Evolutionary conservation across 768 basidiomycete species (phyloP), one percentile per base, ranked within the genome.

Genomic region (Kwoniella sp.): DNA sequence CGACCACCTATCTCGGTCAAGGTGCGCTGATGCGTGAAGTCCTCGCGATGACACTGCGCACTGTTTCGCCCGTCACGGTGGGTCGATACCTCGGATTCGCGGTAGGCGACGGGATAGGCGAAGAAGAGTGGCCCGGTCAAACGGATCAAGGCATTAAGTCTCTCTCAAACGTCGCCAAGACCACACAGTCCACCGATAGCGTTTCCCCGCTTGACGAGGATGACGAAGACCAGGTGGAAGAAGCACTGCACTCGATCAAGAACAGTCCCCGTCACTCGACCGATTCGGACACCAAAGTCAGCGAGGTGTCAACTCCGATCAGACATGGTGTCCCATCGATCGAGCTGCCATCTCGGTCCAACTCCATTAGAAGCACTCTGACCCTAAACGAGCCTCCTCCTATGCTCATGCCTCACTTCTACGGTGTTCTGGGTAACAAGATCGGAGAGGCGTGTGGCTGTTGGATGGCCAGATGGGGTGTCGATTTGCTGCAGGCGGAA

Each of bases 391-490:
- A 65, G 41, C 63, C 63, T 1, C 59, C 59, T 30, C 53, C 63
- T 1, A 48, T 12, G 2, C 30, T 58, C 23, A 30, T 75, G 29
- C 84, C 85, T 1, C 82, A 82, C 37, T 90, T 87, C 71, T 95
- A 96, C 73, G 93, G 93, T n/a, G 84, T 86, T n/a, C 84, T 93
- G 11, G 90, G 90, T 0, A 87, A 92, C 81, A 94, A 92, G 82
- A 91, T 96, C 61, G 93, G 93, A 13, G 92, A 95, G 80, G 89
- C 91, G 0, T 89, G 89, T 70, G 86, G 86, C 1, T 91, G 90
- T 78, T 97, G 93, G 92, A 83, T 96, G 20, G 85, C 88, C 0
- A 84, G 91, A 50, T 97, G 93, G 93, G 91, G 88, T 0, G 77
- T 82, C 13, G 93, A 96, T 75, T 84, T 95, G 67, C 84, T 95